Base-by-base conservation (phyloP, 2,329 filamentous ascomycete genomes). In the Sordariomycetes sp. region DNA sequence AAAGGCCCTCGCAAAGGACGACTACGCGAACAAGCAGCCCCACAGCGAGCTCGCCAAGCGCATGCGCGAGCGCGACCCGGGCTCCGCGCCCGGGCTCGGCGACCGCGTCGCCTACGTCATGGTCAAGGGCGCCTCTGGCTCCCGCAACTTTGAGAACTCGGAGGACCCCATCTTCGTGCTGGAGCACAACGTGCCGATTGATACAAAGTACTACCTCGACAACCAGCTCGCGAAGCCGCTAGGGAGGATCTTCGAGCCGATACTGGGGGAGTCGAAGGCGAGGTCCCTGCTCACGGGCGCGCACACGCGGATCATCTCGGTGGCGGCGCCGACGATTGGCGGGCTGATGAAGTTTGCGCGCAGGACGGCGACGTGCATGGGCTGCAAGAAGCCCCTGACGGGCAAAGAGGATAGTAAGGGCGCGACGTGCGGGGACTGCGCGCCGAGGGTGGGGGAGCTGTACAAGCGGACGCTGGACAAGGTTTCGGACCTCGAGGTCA, bases 31-130 rank as follows among this genome's bases (percentile, higher is more conserved):
- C 55, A 97, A 96, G 71, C 92, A 97, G 75, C 92, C 94, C 2
- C 94, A 99, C 70, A 90, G 95, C 54, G 92, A 96, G 72, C 85
- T 99, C 52, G 94, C 91, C 0, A 86, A 94, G 66, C 88, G 94
- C 52, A 99, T 99, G 94, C 89, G 86, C 75, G 96, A 97, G 74
- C 90, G 94, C 63, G 94, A 99, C 66, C 86, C 90, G 2, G 94
- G 94, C 58, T 97, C 92, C 55, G 94, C 94, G 1, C 94, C 94
- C 10, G 87, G 84, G 1, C 80, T 99, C 1, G 94, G 94, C 61
- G 94, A 99, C 69, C 91, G 94, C 71, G 94, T 99, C 32, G 92
- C 94, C 15, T 99, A 99, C 70, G 94, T 99, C 65, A 99, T 99
- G 79, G 80, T 97, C 66, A 95, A 95, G 71, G 92, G 91, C 60